Base-by-base conservation (phyloP, 345 rosid genomes). In the Dimocarpus longan region DNA sequence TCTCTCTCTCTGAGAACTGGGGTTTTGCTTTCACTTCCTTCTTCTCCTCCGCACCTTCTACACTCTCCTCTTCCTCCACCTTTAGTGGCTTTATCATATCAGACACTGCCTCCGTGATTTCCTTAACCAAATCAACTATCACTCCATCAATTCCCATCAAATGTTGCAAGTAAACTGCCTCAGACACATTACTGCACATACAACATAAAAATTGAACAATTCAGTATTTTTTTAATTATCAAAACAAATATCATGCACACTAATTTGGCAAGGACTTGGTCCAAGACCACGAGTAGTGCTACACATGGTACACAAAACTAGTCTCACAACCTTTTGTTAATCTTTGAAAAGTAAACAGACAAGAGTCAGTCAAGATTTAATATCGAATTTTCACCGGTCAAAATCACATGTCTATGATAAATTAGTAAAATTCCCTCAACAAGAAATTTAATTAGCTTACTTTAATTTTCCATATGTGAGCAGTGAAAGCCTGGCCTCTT, bases 121-220 rank as follows among this genome's bases (percentile, higher is more conserved):
- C 99, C 42, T 86, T 82, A 60, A 94, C 98, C 60, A 91, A 71
- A 83, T 96, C 98, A 4, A 94, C 95, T 10, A 96, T 93, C 76
- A 96, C 98, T 70, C 99, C 97, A 22, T 94, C 92, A 32, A 93
- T 81, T 5, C 98, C 97, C 98, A 96, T 96, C 85, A 94, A 68
- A 81, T 96, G 84, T 78, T 96, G 99, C 93, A 94, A 86, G 87
- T 90, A 93, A 48, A 93, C 99, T 0, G 97, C 97, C 86, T 96
- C 99, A 0, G 91, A 70, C 4, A 96, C 97, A 66, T 94, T 96
- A 77, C 95, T 89, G 88, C 81, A 60, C 7, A 60, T 60, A 8
- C 28, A 71, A 9, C 54, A 59, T 40, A 28, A 2, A 22, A 50
- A 18, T 24, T 15, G n/a, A 10, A 80, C 44, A 42, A 5, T 42